Percentiles rank a stretch among this genome's conserved stretches.
Conservation (phyloP, 2,329 filamentous ascomycete species). For the Aspergillus hiratsukae region DNA sequence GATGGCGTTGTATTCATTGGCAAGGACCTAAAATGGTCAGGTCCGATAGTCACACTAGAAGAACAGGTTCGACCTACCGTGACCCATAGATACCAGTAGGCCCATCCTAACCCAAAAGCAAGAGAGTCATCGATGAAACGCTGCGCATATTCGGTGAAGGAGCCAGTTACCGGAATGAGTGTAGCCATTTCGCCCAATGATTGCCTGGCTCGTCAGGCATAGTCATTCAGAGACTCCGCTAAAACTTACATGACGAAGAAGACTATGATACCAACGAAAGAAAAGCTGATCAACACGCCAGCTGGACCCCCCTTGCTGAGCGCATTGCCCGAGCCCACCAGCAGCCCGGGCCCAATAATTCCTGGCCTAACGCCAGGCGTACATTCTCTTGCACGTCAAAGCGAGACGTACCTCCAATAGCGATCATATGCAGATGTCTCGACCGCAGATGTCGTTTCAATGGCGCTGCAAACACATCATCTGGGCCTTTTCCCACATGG, state of each 20-base stretch:
- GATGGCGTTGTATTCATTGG: conserved; percentile 46
- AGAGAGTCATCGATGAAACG: conserved; percentile 69
- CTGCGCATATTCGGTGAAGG: conserved; percentile 66
- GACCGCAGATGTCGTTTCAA: conserved; percentile 49
- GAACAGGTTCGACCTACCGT: conserved; percentile 21
- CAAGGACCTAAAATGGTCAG: conserved; percentile 19
- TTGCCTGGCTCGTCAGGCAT: conserved; percentile 57
- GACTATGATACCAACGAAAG: conserved; percentile 65
- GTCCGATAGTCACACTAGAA: neutral
- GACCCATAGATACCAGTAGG: conserved; percentile 55
- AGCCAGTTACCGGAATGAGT: conserved; percentile 65
- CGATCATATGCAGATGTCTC: conserved; percentile 63
- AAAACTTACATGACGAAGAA: conserved; percentile 39
- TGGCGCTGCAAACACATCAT: conserved; percentile 16
- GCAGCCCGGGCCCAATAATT: conserved; percentile 63
- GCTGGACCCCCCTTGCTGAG: conserved; percentile 66
- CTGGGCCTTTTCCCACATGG: neutral
- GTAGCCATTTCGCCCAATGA: conserved; percentile 71
- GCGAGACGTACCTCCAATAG: conserved; percentile 48
- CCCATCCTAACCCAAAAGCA: conserved; percentile 65
- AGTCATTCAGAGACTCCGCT: conserved; percentile 6
- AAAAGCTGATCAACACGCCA: conserved; percentile 68
- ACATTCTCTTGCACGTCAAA: neutral
- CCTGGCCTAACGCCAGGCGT: conserved; percentile 38
- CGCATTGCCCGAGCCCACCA: conserved; percentile 68